Conservation (phyloP, 257 asterid species). For the Solanum commersonii region DNA sequence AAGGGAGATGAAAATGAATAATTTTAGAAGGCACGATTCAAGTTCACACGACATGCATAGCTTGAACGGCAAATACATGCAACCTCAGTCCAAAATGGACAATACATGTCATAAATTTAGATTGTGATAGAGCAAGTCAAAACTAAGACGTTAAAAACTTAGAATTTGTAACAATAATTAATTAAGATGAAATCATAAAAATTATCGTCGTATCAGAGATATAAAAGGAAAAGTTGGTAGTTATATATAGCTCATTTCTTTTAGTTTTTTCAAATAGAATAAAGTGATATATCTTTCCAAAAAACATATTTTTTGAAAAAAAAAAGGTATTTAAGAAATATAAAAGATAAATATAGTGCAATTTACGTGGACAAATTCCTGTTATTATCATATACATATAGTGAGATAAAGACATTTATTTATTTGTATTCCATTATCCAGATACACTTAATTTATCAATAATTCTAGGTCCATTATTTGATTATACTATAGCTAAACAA, state of each 20-base stretch:
- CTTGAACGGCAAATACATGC: not conserved
- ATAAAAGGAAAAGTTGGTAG: not conserved
- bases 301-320: not conserved
- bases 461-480: not conserved
- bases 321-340: not conserved
- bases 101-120: not conserved
- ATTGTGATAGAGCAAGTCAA: not conserved
- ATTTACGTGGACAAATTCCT: not conserved
- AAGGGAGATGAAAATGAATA: not conserved
- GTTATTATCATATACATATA: not conserved
- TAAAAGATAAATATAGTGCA: not conserved
- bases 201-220: not conserved
- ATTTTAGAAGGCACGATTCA: not conserved
- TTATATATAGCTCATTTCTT: not conserved
- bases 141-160: not conserved
- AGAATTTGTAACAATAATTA: not conserved
- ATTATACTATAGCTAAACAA: not conserved
- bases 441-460: not conserved
- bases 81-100: not conserved
- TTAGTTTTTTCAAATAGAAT: not conserved
- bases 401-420: not conserved
- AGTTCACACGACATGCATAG: not conserved
- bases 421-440: not conserved
- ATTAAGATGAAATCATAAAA: not conserved
- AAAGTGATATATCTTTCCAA: not conserved